phyloP scores from a whole-genome alignment of 371 early-diverging fungal genomes.

The Blyttiomyces sp. region DNA sequence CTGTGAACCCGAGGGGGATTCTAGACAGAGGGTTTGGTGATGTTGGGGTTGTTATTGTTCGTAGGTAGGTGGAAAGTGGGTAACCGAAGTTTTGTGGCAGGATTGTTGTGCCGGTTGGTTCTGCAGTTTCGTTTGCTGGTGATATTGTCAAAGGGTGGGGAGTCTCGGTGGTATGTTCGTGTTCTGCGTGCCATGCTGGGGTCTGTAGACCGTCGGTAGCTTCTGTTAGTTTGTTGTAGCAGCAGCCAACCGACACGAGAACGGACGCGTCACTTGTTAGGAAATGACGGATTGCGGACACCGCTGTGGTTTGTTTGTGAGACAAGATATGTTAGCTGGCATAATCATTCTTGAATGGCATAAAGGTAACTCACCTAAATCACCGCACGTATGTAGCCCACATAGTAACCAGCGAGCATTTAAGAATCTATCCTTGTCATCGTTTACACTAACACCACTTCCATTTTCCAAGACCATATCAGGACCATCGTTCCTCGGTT shows the following conservation, averaged over 20 bases:
- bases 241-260: constrained; percentile 81
- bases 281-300: constrained; percentile 70
- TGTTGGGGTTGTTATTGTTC: no score
- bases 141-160: no score
- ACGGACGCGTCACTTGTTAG: constrained; percentile 59
- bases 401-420: constrained; percentile 63
- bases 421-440: neutral
- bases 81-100: constrained; percentile 48
- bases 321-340: no score
- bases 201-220: no score
- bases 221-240: constrained; percentile 73
- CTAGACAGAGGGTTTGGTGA: no score
- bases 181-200: no score
- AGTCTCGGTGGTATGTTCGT: no score
- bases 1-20: constrained; percentile 61
- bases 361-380: no score
- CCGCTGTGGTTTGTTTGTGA: no score
- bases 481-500: constrained; percentile 3
- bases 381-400: constrained; percentile 86
- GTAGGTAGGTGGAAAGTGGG: constrained; percentile 56
- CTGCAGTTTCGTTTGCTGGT: no score
- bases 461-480: constrained; percentile 3
- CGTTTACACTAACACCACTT: neutral
- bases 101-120: neutral
- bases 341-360: no score